Base-by-base conservation (phyloP, 2,329 filamentous ascomycete species). In the Nannizzia gypsea region DNA sequence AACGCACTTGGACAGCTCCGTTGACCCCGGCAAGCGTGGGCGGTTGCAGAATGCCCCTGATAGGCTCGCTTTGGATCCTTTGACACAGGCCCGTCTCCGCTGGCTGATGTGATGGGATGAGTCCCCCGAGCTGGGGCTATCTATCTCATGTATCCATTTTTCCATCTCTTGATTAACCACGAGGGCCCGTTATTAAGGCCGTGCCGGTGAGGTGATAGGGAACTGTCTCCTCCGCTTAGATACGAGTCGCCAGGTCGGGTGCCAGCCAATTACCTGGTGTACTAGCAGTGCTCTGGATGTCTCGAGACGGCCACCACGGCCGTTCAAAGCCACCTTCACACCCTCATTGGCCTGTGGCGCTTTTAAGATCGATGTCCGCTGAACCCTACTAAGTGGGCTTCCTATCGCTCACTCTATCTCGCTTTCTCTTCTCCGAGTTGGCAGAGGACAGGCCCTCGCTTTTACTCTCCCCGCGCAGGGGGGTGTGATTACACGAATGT, bases 11-110 rank as follows among this genome's bases (percentile, higher is more conserved):
- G n/a, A n/a, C n/a, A n/a, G n/a, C n/a, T n/a, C n/a, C n/a, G 5
- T 40, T 17, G 15, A 57, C n/a, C 55, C 55, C 54, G n/a, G 55
- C 55, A 57, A 44, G 55, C 34, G 55, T 57, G 55, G 55, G 31
- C 55, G 31, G 55, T 57, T 57, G 55, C 50, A 54, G 50, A 54
- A 54, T 20, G 28, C 50, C 28, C 6, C 24, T 54, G 50, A 54
- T 54, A 54, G 50, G 50, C 50, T 54, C 50, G 50, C 50, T 54
- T 26, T 46, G 9, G 24, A 48, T 48, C 48, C 48, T 34, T 6
- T 54, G 9, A 20, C 9, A 24, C 17, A 6, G 44, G n/a, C n/a
- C n/a, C 15, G 17, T 44, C 17, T 13, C 40, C 31, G 44, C 22
- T 24, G 31, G 31, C 31, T 13, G 31, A 13, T 36, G 31, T 34